phyloP scores from a whole-genome alignment of 2,329 filamentous ascomycete species.

The Lecanicillium sp. region DNA sequence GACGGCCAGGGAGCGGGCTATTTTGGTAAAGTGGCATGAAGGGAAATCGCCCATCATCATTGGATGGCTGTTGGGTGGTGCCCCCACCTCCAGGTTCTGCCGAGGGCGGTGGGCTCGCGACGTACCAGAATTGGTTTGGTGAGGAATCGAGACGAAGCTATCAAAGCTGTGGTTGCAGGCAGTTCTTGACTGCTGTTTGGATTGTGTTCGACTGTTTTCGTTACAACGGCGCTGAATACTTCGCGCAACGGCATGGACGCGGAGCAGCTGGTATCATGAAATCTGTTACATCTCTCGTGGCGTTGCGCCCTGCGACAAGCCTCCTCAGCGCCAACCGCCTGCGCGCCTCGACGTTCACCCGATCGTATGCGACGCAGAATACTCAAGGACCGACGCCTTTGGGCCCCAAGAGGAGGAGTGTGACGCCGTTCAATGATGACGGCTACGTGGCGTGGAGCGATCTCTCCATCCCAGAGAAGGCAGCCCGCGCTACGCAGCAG shows the following conservation, averaged over 20 bases:
- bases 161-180: no score
- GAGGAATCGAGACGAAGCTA: neutral
- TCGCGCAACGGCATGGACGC: constrained; percentile 27
- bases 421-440: constrained; percentile 83
- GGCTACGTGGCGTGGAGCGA: constrained; percentile 76
- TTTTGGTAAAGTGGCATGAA: constrained; percentile 38
- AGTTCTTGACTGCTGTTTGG: no score
- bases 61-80: constrained; percentile 16
- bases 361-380: constrained; percentile 56
- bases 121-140: constrained; percentile 6
- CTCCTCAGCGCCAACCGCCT: constrained; percentile 24
- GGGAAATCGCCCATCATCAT: constrained; percentile 29
- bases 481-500: constrained; percentile 80
- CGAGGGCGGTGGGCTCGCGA: constrained; percentile 30
- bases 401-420: constrained; percentile 54
- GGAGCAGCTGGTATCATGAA: constrained; percentile 40
- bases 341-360: constrained; percentile 33
- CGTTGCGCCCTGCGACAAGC: constrained; percentile 28
- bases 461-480: constrained; percentile 70
- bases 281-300: constrained; percentile 31
- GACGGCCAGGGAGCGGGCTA: constrained; percentile 23
- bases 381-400: constrained; percentile 33
- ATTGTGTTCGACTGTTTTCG: no score
- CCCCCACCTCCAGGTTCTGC: constrained; percentile 30
- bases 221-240: no score